These are phyloP conservation scores for Nissolia schottii DNA, from an alignment of 306 rosid genomes.

Conservation along the genomic window DNA sequence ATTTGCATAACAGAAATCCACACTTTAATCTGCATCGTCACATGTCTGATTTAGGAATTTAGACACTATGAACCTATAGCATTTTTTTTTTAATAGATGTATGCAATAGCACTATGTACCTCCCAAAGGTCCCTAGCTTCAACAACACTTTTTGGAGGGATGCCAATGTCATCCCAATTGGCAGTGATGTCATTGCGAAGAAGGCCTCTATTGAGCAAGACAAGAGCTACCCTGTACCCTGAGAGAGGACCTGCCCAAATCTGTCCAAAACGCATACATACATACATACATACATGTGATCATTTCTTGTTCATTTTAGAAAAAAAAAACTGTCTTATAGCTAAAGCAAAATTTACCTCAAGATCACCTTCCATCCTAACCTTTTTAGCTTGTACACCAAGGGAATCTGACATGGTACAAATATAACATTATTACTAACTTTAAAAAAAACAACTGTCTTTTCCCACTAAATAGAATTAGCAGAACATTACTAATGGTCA, in stretches of 20 bases:
- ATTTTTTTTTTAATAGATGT: too few relatives aligned
- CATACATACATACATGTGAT: neutral
- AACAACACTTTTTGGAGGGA: conserved; percentile 53
- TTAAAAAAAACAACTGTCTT: neutral
- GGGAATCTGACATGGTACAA: conserved; percentile 45
- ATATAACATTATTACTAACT: neutral
- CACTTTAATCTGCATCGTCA: too few relatives aligned
- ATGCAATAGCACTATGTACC: conserved; percentile 35
- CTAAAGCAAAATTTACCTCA: conserved; percentile 50
- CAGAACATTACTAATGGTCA: neutral
- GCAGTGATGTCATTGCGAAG: conserved; percentile 38
- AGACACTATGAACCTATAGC: too few relatives aligned
- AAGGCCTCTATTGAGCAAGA: conserved; percentile 66
- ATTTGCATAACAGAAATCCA: too few relatives aligned
- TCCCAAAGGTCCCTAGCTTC: conserved; percentile 90
- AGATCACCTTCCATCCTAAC: conserved; percentile 83
- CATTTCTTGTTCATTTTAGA: neutral
- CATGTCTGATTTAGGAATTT: too few relatives aligned
- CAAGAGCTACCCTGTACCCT: conserved; percentile 57
- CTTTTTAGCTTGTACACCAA: conserved; percentile 84
- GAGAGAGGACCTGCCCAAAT: conserved; percentile 96
- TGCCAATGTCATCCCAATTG: conserved; percentile 84
- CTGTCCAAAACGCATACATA: conserved; percentile 37
- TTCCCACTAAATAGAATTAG: neutral
- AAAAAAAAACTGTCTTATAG: neutral